A percentile compares a stretch with the other conserved stretches of the same genome.
phyloP scores from a whole-genome alignment of 371 early-diverging fungal species.

The Capillidium heterosporum region DNA sequence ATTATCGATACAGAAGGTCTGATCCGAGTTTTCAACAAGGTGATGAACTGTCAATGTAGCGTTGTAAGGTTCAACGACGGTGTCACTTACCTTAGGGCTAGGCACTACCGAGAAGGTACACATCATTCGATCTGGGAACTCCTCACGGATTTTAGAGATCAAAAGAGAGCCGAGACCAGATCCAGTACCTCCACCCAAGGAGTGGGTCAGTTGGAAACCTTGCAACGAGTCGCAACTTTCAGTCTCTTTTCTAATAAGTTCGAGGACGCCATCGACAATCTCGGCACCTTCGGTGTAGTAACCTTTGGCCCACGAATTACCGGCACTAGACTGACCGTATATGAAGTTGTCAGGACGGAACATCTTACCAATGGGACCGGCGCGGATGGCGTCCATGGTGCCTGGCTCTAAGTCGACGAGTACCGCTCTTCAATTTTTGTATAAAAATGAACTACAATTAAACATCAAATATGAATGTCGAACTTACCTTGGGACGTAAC shows the following conservation, averaged over 20 bases:
- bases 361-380: conserved; percentile 68
- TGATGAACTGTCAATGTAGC: conserved; percentile 97
- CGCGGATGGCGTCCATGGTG: conserved; percentile 79
- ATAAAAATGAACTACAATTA: background rate
- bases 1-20: conserved; percentile 99
- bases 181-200: conserved; percentile 98
- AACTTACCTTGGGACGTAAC: conserved; percentile 83
- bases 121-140: conserved; percentile 98
- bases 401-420: conserved; percentile 86
- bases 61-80: conserved; percentile 98
- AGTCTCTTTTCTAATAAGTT: conserved; percentile 92
- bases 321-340: conserved; percentile 98
- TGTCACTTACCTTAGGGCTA: conserved; percentile 94
- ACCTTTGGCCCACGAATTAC: conserved; percentile 99
- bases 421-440: too few species aligned
- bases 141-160: conserved; percentile 89
- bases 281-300: conserved; percentile 99
- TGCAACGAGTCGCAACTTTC: conserved; percentile 96
- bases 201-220: conserved; percentile 95
- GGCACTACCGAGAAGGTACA: conserved; percentile 98
- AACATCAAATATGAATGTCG: background rate
- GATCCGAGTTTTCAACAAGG: conserved; percentile 96
- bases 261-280: conserved; percentile 88
- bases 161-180: conserved; percentile 98
- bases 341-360: conserved; percentile 99